These are phyloP conservation scores for Blastobotrys proliferans DNA, from an alignment of 1,139 yeast genomes.

Conservation along the genomic window DNA sequence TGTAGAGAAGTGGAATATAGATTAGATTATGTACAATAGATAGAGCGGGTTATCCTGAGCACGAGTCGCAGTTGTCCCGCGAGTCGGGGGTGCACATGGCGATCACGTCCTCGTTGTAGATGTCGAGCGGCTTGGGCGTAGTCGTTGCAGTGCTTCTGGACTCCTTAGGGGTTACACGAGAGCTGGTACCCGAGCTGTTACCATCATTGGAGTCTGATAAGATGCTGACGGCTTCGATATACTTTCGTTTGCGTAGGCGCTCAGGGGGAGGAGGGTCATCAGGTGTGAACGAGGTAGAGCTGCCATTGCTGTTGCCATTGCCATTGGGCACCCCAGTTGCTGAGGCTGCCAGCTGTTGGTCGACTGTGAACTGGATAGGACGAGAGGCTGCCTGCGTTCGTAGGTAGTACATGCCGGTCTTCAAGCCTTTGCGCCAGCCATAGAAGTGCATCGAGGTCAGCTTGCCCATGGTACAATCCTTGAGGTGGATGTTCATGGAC, in stretches of 20 bases:
- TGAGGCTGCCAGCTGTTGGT: constrained; percentile 32
- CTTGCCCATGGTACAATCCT: constrained; percentile 73
- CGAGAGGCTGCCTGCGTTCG: constrained; percentile 89
- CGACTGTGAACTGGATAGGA: constrained; percentile 79
- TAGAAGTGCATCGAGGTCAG: constrained; percentile 85
- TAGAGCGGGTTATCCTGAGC: constrained; percentile 13
- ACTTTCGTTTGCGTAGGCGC: constrained; percentile 4
- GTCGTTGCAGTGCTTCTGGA: too few species aligned
- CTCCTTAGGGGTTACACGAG: too few species aligned
- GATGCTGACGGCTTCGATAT: constrained; percentile 3
- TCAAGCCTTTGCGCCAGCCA: constrained; percentile 85
- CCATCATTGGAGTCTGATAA: neutral
- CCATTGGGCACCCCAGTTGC: neutral
- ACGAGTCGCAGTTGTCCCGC: constrained; percentile 8
- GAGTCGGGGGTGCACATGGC: constrained; percentile 7
- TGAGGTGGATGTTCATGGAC: constrained; percentile 71
- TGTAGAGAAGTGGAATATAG: too few species aligned
- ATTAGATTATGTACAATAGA: too few species aligned
- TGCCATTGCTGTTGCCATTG: neutral
- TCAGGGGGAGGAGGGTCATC: too few species aligned
- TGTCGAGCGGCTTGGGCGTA: neutral
- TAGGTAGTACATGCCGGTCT: constrained; percentile 89
- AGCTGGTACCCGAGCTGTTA: too few species aligned
- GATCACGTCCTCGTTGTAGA: constrained; percentile 1
- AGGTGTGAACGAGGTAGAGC: too few species aligned